These are phyloP conservation scores for Chondrostereum purpureum DNA, from an alignment of 1,284 basidiomycete genomes.

Conservation along the genomic window DNA sequence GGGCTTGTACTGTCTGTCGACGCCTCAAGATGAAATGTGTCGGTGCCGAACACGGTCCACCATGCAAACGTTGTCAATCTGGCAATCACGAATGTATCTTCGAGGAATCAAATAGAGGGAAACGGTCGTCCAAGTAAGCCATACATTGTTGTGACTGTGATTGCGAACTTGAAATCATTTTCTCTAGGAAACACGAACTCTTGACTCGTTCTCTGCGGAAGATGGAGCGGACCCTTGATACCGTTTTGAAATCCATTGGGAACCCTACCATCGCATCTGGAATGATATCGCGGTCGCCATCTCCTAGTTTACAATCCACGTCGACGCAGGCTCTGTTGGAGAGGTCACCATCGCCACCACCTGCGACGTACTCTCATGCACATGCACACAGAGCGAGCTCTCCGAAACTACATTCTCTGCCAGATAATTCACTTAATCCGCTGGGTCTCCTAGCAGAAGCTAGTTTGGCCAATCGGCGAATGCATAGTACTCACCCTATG, in stretches of 20 bases:
- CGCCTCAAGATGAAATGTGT: slow-evolving; percentile 99
- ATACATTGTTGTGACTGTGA: slow-evolving; percentile 9
- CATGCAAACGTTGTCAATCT: slow-evolving; percentile 79
- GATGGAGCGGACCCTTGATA: slow-evolving; percentile 90
- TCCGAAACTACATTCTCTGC: slow-evolving; percentile 81
- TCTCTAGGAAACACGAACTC: slow-evolving; percentile 77
- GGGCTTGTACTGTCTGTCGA: slow-evolving; percentile 91
- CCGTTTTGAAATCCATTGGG: slow-evolving; percentile 76
- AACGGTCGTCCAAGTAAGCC: slow-evolving; percentile 79
- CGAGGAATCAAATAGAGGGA: slow-evolving; percentile 91
- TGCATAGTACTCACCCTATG: slow-evolving; percentile 33
- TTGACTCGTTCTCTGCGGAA: slow-evolving; percentile 83
- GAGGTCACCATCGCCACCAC: slow-evolving; percentile 49
- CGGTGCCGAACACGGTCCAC: slow-evolving; percentile 86
- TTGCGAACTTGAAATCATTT: slow-evolving; percentile 8
- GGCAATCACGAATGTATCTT: slow-evolving; percentile 91
- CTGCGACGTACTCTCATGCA: slow-evolving; percentile 23
- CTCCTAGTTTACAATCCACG: slow-evolving; percentile 50
- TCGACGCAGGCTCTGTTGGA: slow-evolving; percentile 56
- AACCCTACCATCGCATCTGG: slow-evolving; percentile 74
- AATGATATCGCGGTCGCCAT: slow-evolving; percentile 77
- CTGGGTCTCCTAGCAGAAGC: slow-evolving; percentile 88
- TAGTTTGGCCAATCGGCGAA: slow-evolving; percentile 78
- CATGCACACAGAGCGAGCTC: slow-evolving; percentile 42
- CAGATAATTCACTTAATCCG: slow-evolving; percentile 87